Percentiles rank a stretch among this genome's conserved stretches.
Evolutionary conservation across 1,284 basidiomycete genomes (phyloP).

Genomic region (Microbotryum intermedium): DNA sequence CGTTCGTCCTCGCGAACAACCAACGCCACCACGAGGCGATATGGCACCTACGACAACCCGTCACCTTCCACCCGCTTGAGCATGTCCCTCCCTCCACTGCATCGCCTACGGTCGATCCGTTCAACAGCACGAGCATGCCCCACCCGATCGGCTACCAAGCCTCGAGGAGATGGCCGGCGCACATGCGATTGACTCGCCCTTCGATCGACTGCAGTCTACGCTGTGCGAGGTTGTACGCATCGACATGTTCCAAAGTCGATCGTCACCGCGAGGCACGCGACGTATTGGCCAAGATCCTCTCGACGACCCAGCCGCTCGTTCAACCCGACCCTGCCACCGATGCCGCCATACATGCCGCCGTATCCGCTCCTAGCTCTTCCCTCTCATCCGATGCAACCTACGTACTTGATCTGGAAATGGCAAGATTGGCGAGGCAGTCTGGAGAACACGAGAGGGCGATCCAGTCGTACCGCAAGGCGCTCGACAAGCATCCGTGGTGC

Average conservation of each 20-base stretch:
- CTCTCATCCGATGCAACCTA: not conserved
- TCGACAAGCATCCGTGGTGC: slow-evolving; percentile 65
- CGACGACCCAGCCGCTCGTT: slow-evolving; percentile 4
- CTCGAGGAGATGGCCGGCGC: slow-evolving; percentile 1
- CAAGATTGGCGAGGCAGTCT: slow-evolving; percentile 56
- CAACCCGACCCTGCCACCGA: not conserved
- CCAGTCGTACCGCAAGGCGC: slow-evolving; percentile 60
- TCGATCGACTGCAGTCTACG: slow-evolving; percentile 30
- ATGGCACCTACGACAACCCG: slow-evolving; percentile 27
- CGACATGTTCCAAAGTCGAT: slow-evolving; percentile 23
- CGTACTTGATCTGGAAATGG: slow-evolving; percentile 28
- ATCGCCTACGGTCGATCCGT: slow-evolving; percentile 1
- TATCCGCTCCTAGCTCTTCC: not conserved
- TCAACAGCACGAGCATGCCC: not conserved
- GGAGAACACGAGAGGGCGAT: slow-evolving; percentile 64
- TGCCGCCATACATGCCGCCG: not conserved
- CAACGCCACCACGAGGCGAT: slow-evolving; percentile 25
- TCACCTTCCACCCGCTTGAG: slow-evolving; percentile 16
- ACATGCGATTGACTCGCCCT: slow-evolving; percentile 17
- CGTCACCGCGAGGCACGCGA: slow-evolving; percentile 33
- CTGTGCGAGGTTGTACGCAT: slow-evolving; percentile 33
- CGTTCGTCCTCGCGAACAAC: slow-evolving; percentile 11
- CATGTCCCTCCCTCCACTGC: not conserved
- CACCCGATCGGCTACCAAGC: not conserved
- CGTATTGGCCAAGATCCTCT: slow-evolving; percentile 16